A percentile compares a stretch with the other conserved stretches of the same genome.
These are phyloP conservation scores for Cystoderma amianthinum DNA, from an alignment of 768 basidiomycete species.

Conservation along the genomic window DNA sequence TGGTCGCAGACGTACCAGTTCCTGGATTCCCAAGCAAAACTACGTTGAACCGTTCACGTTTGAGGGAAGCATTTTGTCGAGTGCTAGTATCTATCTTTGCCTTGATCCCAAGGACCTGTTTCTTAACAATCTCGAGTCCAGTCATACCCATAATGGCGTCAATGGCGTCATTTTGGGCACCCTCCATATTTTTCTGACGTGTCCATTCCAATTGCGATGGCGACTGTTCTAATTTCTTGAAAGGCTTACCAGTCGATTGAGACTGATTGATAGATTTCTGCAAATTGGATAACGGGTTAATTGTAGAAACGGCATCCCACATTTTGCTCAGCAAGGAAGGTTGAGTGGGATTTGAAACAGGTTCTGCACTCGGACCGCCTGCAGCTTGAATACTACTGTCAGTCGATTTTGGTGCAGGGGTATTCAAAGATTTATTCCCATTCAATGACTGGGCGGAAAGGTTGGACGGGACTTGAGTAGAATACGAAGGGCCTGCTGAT, in stretches of 20 bases:
- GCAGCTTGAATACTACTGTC: background rate
- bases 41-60: slow-evolving; percentile 54
- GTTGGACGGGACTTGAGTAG: background rate
- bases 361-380: background rate
- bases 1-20: slow-evolving; percentile 40
- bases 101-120: slow-evolving; percentile 50
- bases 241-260: background rate
- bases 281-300: too few relatives aligned
- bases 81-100: slow-evolving; percentile 45
- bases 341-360: background rate
- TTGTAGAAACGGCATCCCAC: too few relatives aligned
- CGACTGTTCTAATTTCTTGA: too few relatives aligned
- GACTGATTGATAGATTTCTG: background rate
- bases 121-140: slow-evolving; percentile 62
- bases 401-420: background rate
- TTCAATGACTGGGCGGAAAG: too few relatives aligned
- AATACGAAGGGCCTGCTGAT: background rate
- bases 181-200: slow-evolving; percentile 47
- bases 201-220: slow-evolving; percentile 45
- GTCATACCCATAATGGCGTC: slow-evolving; percentile 67
- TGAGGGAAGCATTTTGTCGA: slow-evolving; percentile 47
- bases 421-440: background rate
- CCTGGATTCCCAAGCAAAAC: slow-evolving; percentile 67
- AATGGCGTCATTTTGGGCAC: slow-evolving; percentile 43
- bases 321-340: too few relatives aligned